These are phyloP conservation scores for Phylloporus scabripes DNA, from an alignment of 768 basidiomycete species.

Conservation along the genomic window DNA sequence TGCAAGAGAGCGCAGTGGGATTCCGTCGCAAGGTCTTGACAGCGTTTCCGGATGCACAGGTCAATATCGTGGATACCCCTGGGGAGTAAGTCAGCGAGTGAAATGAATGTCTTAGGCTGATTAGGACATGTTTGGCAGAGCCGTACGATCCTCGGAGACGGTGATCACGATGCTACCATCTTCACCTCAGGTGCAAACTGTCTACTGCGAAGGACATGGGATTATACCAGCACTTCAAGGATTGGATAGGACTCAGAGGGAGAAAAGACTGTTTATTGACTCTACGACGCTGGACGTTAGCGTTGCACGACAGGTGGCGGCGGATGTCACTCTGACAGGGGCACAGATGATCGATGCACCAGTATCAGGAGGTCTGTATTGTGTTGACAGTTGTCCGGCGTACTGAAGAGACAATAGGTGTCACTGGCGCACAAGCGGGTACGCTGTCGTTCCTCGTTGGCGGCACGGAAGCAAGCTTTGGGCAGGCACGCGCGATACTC, in stretches of 20 bases:
- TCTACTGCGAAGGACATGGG: slow-evolving; percentile 58
- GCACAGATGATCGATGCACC: slow-evolving; percentile 89
- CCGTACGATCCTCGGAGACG: slow-evolving; percentile 54
- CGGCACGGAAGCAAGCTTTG: slow-evolving; percentile 56
- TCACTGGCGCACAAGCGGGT: slow-evolving; percentile 80
- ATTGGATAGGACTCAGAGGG: slow-evolving; percentile 35
- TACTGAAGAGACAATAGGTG: slow-evolving; percentile 43
- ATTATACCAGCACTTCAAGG: slow-evolving; percentile 59
- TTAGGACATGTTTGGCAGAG: slow-evolving; percentile 38
- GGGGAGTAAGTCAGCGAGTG: slow-evolving; percentile 54
- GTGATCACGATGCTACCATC: slow-evolving; percentile 92
- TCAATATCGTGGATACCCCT: slow-evolving; percentile 58
- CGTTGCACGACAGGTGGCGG: slow-evolving; percentile 62
- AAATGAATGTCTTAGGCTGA: slow-evolving; percentile 4
- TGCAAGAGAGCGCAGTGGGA: slow-evolving; percentile 48
- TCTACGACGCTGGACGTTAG: slow-evolving; percentile 86
- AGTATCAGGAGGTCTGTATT: slow-evolving; percentile 76
- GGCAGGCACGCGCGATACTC: slow-evolving; percentile 53
- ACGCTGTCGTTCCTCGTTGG: slow-evolving; percentile 92
- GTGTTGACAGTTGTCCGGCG: neutral
- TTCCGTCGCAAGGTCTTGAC: slow-evolving; percentile 54
- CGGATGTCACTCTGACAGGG: slow-evolving; percentile 45
- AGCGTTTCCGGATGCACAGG: slow-evolving; percentile 53
- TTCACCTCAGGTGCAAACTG: slow-evolving; percentile 77
- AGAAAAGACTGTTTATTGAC: slow-evolving; percentile 69